These are phyloP conservation scores for Ilyonectria sp. DNA, from an alignment of 2,329 filamentous ascomycete genomes.

Conservation along the genomic window DNA sequence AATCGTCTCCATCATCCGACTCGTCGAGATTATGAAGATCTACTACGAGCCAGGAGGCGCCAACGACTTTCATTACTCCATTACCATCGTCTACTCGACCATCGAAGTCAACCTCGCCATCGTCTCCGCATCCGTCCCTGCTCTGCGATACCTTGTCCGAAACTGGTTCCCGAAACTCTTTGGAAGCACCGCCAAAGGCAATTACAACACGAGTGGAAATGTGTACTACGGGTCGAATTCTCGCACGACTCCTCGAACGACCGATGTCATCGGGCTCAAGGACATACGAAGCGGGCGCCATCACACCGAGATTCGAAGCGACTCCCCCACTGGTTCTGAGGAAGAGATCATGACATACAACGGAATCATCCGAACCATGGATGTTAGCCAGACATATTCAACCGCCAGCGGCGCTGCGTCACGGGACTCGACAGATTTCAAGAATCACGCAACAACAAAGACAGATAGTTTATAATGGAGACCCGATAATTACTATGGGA, in stretches of 20 bases:
- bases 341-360: conserved; percentile 58
- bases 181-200: conserved; percentile 27
- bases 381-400: conserved; percentile 29
- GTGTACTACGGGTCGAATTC: conserved; percentile 31
- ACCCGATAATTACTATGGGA: background rate
- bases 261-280: conserved; percentile 40
- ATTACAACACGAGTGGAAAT: conserved; percentile 27
- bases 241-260: conserved; percentile 14
- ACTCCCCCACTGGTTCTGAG: conserved; percentile 52
- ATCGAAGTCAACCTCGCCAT: conserved; percentile 57
- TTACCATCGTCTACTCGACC: conserved; percentile 51
- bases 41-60: conserved; percentile 27
- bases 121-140: conserved; percentile 54
- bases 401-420: conserved; percentile 16
- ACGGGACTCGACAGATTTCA: conserved; percentile 19
- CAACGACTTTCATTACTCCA: conserved; percentile 46
- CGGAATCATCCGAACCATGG: conserved; percentile 48
- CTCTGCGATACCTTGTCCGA: conserved; percentile 52
- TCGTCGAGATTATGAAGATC: conserved; percentile 41
- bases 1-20: conserved; percentile 50
- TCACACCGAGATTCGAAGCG: conserved; percentile 51
- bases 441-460: conserved; percentile 5
- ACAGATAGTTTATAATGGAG: conserved; percentile 10
- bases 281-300: conserved; percentile 41
- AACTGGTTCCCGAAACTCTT: conserved; percentile 53